A percentile compares a stretch with the other conserved stretches of the same genome.
Evolutionary conservation across 495 filamentous ascomycete genomes (phyloP).

Genomic region (Achaetomiella virescens): DNA sequence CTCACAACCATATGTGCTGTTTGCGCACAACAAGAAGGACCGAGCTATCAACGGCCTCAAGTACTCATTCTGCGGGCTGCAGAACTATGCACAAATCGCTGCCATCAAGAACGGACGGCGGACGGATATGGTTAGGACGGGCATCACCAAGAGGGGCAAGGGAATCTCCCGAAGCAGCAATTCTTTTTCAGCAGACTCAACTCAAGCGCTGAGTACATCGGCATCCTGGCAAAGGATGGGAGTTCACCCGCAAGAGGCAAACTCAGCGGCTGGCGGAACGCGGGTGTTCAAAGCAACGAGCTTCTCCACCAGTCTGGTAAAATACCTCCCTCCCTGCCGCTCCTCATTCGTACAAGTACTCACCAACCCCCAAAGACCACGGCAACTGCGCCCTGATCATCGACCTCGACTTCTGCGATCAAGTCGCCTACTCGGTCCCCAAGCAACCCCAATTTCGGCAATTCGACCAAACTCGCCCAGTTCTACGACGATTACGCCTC

Average conservation of each 20-base stretch:
- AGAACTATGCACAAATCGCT: constrained; percentile 54
- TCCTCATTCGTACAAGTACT: not conserved
- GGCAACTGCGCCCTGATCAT: constrained; percentile 77
- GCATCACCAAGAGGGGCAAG: constrained; percentile 61
- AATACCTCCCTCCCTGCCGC: not conserved
- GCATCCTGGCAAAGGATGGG: constrained; percentile 55
- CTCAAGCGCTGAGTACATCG: constrained; percentile 59
- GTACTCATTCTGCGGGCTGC: constrained; percentile 68
- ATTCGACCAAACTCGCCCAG: constrained; percentile 44
- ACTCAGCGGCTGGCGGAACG: constrained; percentile 57
- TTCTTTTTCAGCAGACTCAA: constrained; percentile 77
- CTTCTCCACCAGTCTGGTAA: constrained; percentile 71
- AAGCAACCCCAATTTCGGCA: constrained; percentile 58
- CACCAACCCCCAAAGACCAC: constrained; percentile 13
- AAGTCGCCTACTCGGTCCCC: constrained; percentile 86
- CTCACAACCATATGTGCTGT: constrained; percentile 67
- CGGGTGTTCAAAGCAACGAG: constrained; percentile 59
- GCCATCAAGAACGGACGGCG: constrained; percentile 40
- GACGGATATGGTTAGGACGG: constrained; percentile 45
- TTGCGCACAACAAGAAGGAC: constrained; percentile 62
- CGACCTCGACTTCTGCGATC: constrained; percentile 75
- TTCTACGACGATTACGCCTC: constrained; percentile 66
- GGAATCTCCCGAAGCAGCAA: constrained; percentile 68
- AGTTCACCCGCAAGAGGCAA: constrained; percentile 45
- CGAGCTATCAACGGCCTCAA: constrained; percentile 58